These are phyloP conservation scores for Colletotrichum navitas DNA, from an alignment of 2,329 filamentous ascomycete genomes.

Conservation along the genomic window DNA sequence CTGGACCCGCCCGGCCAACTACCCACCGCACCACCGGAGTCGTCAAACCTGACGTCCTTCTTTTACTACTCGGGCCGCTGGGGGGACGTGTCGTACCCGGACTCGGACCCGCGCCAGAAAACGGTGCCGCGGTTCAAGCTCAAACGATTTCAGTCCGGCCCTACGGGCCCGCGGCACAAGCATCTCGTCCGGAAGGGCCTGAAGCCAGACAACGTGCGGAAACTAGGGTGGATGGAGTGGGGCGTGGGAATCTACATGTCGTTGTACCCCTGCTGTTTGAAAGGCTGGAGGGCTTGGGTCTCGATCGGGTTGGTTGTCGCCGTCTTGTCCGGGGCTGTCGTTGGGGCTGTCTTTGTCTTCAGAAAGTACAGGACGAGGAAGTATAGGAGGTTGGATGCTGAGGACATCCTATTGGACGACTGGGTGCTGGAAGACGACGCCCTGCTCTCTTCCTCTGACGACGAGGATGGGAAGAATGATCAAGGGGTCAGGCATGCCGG, in stretches of 20 bases:
- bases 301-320: constrained; percentile 43
- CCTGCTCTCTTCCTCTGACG: constrained; percentile 27
- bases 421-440: constrained; percentile 46
- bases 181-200: constrained; percentile 51
- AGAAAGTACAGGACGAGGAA: constrained; percentile 35
- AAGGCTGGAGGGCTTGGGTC: constrained; percentile 51
- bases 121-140: constrained; percentile 50
- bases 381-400: constrained; percentile 44
- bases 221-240: constrained; percentile 49
- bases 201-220: constrained; percentile 46
- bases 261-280: constrained; percentile 52
- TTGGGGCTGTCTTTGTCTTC: constrained; percentile 24
- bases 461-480: constrained; percentile 6
- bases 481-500: too few species aligned
- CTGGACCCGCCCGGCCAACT: constrained; percentile 26
- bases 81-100: constrained; percentile 50
- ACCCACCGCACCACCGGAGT: constrained; percentile 7
- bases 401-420: constrained; percentile 52
- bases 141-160: constrained; percentile 50
- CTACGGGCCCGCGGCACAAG: constrained; percentile 50
- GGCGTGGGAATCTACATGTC: constrained; percentile 46
- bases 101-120: constrained; percentile 50
- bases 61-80: constrained; percentile 52
- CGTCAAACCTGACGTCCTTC: constrained; percentile 50
- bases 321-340: constrained; percentile 10